Evolutionary conservation across 495 filamentous ascomycete genomes (phyloP).

Genomic region (Evernia prunastri): DNA sequence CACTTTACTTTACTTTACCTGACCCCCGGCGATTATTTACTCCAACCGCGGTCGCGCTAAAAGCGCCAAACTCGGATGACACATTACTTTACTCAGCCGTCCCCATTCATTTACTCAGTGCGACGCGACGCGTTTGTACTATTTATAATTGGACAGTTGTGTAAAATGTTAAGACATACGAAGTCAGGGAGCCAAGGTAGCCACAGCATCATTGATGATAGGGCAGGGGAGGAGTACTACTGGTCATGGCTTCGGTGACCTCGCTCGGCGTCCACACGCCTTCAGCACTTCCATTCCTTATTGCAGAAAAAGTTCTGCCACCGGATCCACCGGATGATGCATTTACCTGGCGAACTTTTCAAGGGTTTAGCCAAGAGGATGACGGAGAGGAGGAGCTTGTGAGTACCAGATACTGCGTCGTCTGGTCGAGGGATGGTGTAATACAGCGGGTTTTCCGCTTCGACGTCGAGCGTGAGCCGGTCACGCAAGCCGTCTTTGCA

Average conservation of each 20-base stretch:
- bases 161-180: constrained; percentile 8
- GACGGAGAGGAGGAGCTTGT: constrained; percentile 65
- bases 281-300: constrained; percentile 70
- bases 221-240: constrained; percentile 1
- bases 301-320: constrained; percentile 72
- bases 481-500: constrained; percentile 78
- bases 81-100: too few relatives aligned
- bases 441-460: constrained; percentile 84
- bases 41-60: too few relatives aligned
- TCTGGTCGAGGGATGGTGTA: constrained; percentile 84
- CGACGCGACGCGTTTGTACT: constrained; percentile 6
- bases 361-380: constrained; percentile 38
- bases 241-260: constrained; percentile 72
- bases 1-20: too few relatives aligned
- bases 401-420: constrained; percentile 71
- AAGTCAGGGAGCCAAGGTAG: not conserved
- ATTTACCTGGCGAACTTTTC: constrained; percentile 66
- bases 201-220: not conserved
- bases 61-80: too few relatives aligned
- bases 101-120: not conserved
- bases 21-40: too few relatives aligned
- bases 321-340: constrained; percentile 56
- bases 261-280: constrained; percentile 87
- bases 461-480: constrained; percentile 75
- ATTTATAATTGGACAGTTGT: not conserved